Percentiles rank a stretch among this genome's conserved stretches.
Conservation (phyloP, 2,329 filamentous ascomycete species). For the Pyricularia grisea region DNA sequence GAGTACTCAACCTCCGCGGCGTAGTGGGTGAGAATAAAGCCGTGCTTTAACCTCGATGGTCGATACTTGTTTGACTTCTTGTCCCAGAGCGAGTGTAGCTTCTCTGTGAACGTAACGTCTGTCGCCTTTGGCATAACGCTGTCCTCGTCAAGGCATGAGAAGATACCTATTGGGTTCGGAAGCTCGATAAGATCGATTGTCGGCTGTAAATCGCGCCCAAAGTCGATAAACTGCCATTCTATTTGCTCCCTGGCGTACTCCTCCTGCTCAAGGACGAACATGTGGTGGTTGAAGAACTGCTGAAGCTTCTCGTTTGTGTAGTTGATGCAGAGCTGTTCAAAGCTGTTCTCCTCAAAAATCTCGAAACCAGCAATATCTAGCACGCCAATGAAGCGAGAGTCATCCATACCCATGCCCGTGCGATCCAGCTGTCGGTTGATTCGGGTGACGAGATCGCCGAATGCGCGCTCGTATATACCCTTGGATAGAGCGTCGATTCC, state of each 20-base stretch:
- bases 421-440: conserved; percentile 90
- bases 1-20: conserved; percentile 96
- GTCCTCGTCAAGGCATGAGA: conserved; percentile 95
- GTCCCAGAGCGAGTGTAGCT: conserved; percentile 94
- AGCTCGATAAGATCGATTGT: conserved; percentile 97
- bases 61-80: conserved; percentile 92
- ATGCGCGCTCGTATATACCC: conserved; percentile 94
- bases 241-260: conserved; percentile 97
- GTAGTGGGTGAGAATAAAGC: conserved; percentile 94
- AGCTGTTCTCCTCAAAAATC: conserved; percentile 97
- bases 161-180: conserved; percentile 95
- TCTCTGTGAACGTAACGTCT: conserved; percentile 94
- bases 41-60: conserved; percentile 76
- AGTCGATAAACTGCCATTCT: conserved; percentile 99
- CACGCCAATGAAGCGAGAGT: conserved; percentile 93
- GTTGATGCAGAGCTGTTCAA: conserved; percentile 98
- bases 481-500: conserved; percentile 87
- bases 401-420: conserved; percentile 72
- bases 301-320: conserved; percentile 99
- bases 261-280: conserved; percentile 98
- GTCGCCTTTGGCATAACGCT: conserved; percentile 98
- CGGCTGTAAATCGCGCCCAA: conserved; percentile 90
- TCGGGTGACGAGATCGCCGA: conserved; percentile 81
- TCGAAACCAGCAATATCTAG: conserved; percentile 99
- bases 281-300: conserved; percentile 99